Evolutionary conservation across 1,139 yeast species (phyloP), one percentile per base, ranked within the genome.

Genomic region (Suhomyces yuchorum): DNA sequence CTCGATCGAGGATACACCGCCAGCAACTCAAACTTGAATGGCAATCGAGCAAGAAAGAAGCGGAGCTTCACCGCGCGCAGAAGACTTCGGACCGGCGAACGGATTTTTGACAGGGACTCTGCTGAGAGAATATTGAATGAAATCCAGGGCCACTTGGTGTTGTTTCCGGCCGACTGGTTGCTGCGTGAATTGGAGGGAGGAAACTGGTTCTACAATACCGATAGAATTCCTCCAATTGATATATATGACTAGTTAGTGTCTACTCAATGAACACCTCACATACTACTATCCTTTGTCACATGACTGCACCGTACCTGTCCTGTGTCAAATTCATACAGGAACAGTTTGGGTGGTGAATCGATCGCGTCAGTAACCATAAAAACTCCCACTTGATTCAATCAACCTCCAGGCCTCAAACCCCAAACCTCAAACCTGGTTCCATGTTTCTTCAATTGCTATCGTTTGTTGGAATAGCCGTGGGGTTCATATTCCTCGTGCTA

Each of bases 171-270:
- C 0, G 92, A 90, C 51, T 95, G 99, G 99, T 76, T 95, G 44
- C 74, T 81, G 59, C 80, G 84, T 51, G 99, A 93, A 65, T 80
- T 91, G 43, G 96, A 91, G 48, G 82, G 87, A 5, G 93, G 89
- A 20, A 93, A 95, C 61, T 93, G 98, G 98, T 91, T 91, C 66
- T 92, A 90, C 72, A 89, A 86, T 57, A 85, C 96, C 46, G 99
- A 93, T 63, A 82, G 96, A 62, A 74, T 93, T 40, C 97, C 98
- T 8, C 99, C 99, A 2, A 83, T 93, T 50, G 98, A 93, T 65
- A 93, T 93, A 47, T 93, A 88, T 66, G 96, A 92, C 62, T 93
- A 39, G 36, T 17, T 14, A 20, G 11, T 8, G 4, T 1, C 9
- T 37, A 23, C 7, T 20, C 18, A 36, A 30, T 30, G 8, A 30